These are phyloP conservation scores for Chaetoceros tenuissimus DNA, from an alignment of 108 stramenopile genomes.

Conservation along the genomic window DNA sequence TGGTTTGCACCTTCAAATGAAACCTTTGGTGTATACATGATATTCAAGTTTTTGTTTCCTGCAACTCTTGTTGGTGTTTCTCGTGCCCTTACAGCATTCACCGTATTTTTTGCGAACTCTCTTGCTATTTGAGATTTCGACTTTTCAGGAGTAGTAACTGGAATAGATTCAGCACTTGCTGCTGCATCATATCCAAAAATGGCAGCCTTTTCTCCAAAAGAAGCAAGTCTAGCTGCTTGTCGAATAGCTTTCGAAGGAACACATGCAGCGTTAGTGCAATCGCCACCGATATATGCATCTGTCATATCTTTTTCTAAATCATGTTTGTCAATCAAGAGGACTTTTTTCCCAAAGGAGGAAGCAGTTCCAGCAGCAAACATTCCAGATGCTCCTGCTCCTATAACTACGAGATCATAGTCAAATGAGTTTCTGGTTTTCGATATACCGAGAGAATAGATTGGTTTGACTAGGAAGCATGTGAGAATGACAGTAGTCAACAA, in stretches of 20 bases:
- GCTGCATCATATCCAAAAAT: not conserved
- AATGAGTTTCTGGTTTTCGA: too few species aligned
- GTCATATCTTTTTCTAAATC: not conserved
- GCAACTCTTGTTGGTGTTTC: constrained; percentile 21
- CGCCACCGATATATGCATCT: constrained; percentile 26
- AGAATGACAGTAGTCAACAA: too few species aligned
- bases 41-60: not conserved
- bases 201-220: not conserved
- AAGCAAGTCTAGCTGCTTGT: constrained; percentile 16
- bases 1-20: not conserved
- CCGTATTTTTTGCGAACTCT: not conserved
- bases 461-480: too few species aligned
- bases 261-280: constrained; percentile 46
- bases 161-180: not conserved
- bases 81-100: constrained; percentile 9
- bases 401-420: constrained; percentile 26
- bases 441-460: too few species aligned
- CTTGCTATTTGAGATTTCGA: not conserved
- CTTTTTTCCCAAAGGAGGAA: constrained; percentile 17
- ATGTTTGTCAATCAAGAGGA: constrained; percentile 18
- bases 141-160: not conserved
- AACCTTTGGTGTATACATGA: not conserved
- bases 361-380: constrained; percentile 37
- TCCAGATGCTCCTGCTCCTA: constrained; percentile 42
- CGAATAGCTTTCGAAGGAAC: constrained; percentile 40